These are phyloP conservation scores for Aspergillus neoniger DNA, from an alignment of 2,329 filamentous ascomycete species.

Conservation along the genomic window DNA sequence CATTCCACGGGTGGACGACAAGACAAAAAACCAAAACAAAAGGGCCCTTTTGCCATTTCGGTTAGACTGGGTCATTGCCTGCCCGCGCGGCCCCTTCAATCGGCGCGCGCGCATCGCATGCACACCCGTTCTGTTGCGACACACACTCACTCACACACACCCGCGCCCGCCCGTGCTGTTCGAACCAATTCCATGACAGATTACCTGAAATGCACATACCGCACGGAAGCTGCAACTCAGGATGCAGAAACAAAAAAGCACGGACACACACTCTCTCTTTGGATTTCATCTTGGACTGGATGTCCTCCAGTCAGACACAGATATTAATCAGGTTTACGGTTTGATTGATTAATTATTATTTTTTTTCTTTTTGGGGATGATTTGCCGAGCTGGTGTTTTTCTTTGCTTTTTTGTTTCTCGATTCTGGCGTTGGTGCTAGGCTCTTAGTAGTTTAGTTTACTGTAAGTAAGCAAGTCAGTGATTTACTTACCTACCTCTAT, in stretches of 20 bases:
- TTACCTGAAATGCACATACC: conserved; percentile 11
- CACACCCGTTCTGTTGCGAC: conserved; percentile 7
- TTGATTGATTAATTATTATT: too few species aligned
- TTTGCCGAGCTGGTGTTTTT: background rate
- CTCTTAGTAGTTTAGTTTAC: background rate
- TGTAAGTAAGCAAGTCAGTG: background rate
- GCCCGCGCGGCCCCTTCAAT: background rate
- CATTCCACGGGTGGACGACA: background rate
- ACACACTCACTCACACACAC: background rate
- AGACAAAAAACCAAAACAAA: background rate
- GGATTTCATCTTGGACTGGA: conserved; percentile 13
- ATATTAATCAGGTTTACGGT: too few species aligned
- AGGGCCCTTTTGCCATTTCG: conserved; percentile 14
- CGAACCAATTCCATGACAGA: conserved; percentile 19
- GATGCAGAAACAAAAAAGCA: conserved; percentile 20
- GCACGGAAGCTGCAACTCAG: conserved; percentile 21
- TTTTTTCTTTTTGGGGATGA: background rate
- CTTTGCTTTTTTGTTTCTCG: background rate
- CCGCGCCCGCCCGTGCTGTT: conserved; percentile 7
- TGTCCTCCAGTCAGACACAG: background rate
- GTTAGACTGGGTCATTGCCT: conserved; percentile 3
- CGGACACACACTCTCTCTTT: conserved; percentile 15
- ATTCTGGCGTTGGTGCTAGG: background rate
- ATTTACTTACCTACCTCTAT: background rate
- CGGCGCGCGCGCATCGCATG: background rate